Base-by-base conservation (phyloP, 2,329 filamentous ascomycete genomes). In the Chrysoporthe cubensis region DNA sequence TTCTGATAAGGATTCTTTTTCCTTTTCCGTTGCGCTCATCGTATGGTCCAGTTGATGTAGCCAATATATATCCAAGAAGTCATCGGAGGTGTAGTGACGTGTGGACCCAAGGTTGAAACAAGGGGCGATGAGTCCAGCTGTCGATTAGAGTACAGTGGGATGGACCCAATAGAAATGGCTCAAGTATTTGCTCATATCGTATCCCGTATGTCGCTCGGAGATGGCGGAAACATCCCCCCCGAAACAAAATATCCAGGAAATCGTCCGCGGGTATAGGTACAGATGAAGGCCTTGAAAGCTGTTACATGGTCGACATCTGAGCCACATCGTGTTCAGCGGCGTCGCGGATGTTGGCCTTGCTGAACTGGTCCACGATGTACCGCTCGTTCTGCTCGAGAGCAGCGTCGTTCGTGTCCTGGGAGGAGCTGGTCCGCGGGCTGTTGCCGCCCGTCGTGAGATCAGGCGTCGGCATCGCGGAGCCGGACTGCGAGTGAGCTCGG, bases 361-460 rank as follows among this genome's bases (percentile, higher is more conserved):
- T 65, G 56, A 65, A 65, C 68, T 78, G 76, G 21, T 76, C 75
- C 13, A 74, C 63, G 14, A 65, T 40, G 18, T 60, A 65, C 2
- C 43, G n/a, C 7, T 65, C 72, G 8, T 74, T 73, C 42, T 79
- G 78, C 34, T 80, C 83, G 16, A 80, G 76, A 62, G 86, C 85
- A 74, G 88, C 89, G 48, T 83, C 83, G 71, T 84, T 87, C 2
- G 88, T 87, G 76, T 89, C 92, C 4, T 89, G 86, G 2, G 89
- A 83, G 69, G 85, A 88, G 75, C 83, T 89, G 76, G 87, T 91
- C 73, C 89, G 87, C 1, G 89, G 89, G 71, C 88, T 91, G 75
- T 91, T 91, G 50, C 87, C 87, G 73, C 90, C 90, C 72, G 86
- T 90, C 1, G 89, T 91, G 65, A 92, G 83, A 32, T 84, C 84